Conservation (phyloP, 805 yeast genomes). For the Candida nanaspora region DNA sequence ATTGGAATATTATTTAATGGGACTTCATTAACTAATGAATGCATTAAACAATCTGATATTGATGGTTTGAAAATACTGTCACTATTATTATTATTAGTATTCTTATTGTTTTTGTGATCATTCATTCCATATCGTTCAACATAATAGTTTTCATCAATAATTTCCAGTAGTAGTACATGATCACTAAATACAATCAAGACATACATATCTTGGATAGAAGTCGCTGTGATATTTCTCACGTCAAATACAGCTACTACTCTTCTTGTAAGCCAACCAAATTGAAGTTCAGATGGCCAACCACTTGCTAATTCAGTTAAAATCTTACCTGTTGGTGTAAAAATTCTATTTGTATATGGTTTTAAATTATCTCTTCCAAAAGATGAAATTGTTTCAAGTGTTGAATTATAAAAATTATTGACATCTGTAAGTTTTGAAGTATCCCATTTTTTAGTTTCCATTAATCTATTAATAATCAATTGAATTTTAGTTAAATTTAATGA, state of each 20-base stretch:
- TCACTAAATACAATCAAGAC: conserved; percentile 79
- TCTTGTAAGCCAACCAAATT: conserved; percentile 82
- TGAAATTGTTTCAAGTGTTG: conserved; percentile 61
- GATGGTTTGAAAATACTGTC: conserved; percentile 40
- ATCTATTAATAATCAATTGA: conserved; percentile 59
- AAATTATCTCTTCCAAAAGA: conserved; percentile 64
- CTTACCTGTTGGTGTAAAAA: conserved; percentile 89
- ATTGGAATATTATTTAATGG: conserved; percentile 64
- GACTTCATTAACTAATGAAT: conserved; percentile 78
- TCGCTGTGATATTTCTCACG: conserved; percentile 18
- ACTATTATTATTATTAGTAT: neutral
- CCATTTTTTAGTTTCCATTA: conserved; percentile 46
- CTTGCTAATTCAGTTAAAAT: conserved; percentile 75
- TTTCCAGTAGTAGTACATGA: conserved; percentile 55
- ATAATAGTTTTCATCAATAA: conserved; percentile 38
- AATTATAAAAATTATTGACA: conserved; percentile 37
- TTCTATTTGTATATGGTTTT: conserved; percentile 50
- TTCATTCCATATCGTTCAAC: conserved; percentile 5
- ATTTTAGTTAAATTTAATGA: conserved; percentile 66
- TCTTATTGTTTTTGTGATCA: conserved; percentile 1
- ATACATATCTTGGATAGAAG: conserved; percentile 31
- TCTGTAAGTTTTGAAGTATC: conserved; percentile 17
- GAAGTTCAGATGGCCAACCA: conserved; percentile 83
- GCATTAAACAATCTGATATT: conserved; percentile 79
- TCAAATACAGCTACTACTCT: conserved; percentile 74